Percentiles rank a stretch among this genome's conserved stretches.
phyloP scores from a whole-genome alignment of 345 rosid species.

The Nasturtium officinale region DNA sequence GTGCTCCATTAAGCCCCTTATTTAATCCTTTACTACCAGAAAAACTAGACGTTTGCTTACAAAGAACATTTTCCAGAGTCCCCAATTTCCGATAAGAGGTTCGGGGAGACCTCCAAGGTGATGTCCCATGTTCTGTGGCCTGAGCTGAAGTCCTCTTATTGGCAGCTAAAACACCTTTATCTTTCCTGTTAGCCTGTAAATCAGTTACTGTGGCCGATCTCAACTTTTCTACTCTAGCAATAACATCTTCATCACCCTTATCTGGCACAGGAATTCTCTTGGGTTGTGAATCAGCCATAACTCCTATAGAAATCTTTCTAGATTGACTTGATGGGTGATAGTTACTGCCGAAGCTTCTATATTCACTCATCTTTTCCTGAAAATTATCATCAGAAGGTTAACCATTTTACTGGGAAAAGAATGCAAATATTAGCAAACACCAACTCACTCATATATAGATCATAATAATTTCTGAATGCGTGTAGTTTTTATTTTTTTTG shows the following conservation, averaged over 20 bases:
- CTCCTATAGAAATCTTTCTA: constrained; percentile 86
- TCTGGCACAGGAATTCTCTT: constrained; percentile 47
- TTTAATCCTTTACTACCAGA: constrained; percentile 41
- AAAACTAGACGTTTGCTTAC: constrained; percentile 42
- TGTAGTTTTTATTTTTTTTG: neutral
- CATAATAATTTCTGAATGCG: neutral
- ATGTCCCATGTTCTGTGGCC: constrained; percentile 48
- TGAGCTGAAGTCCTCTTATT: constrained; percentile 46
- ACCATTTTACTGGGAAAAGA: neutral
- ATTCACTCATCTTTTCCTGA: constrained; percentile 61
- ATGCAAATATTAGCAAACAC: neutral
- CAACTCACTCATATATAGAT: neutral
- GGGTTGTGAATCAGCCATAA: constrained; percentile 54
- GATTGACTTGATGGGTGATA: constrained; percentile 65
- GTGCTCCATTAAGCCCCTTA: constrained; percentile 46
- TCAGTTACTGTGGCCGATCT: constrained; percentile 39
- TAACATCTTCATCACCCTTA: constrained; percentile 40
- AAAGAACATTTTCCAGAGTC: constrained; percentile 44
- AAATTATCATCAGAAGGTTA: constrained; percentile 27
- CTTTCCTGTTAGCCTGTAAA: constrained; percentile 43
- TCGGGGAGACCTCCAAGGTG: constrained; percentile 66
- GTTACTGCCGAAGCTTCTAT: constrained; percentile 63
- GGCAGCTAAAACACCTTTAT: constrained; percentile 39
- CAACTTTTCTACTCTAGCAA: constrained; percentile 42
- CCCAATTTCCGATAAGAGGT: constrained; percentile 45